Evolutionary conservation across 306 rosid genomes (phyloP).

Genomic region (Castanea sativa): DNA sequence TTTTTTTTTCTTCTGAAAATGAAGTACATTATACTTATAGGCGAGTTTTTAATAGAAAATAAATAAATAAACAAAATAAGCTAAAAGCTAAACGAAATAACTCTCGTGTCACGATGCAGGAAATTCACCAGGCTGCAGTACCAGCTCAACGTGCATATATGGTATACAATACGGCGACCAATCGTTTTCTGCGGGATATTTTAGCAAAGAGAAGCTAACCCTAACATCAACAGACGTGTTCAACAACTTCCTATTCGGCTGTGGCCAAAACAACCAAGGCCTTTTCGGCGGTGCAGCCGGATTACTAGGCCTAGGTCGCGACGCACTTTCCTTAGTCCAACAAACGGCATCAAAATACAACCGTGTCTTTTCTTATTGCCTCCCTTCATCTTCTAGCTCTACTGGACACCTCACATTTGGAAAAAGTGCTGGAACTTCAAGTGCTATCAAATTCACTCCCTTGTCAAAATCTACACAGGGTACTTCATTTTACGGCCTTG

Average conservation of each 20-base stretch:
- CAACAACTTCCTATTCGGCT: constrained; percentile 49
- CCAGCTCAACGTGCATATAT: constrained; percentile 45
- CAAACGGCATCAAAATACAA: constrained; percentile 54
- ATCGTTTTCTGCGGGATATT: constrained; percentile 57
- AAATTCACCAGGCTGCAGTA: constrained; percentile 28
- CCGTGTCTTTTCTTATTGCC: constrained; percentile 66
- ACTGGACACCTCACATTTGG: constrained; percentile 57
- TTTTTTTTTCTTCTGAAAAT: too few relatives aligned
- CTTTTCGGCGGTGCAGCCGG: constrained; percentile 60
- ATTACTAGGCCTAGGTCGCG: constrained; percentile 72
- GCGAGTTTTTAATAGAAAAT: too few relatives aligned
- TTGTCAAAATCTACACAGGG: constrained; percentile 19
- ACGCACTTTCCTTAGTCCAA: constrained; percentile 54
- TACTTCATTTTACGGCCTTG: constrained; percentile 48
- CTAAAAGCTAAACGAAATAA: too few relatives aligned
- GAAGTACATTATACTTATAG: too few relatives aligned
- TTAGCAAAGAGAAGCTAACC: constrained; percentile 44
- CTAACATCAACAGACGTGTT: constrained; percentile 27
- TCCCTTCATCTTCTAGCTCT: constrained; percentile 53
- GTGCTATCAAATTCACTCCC: constrained; percentile 45
- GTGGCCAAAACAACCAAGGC: constrained; percentile 77
- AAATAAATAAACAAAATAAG: too few relatives aligned
- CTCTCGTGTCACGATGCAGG: constrained; percentile 28
- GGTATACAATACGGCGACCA: constrained; percentile 51
- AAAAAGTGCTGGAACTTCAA: background rate